Evolutionary conservation across 2,329 filamentous ascomycete genomes (phyloP), one percentile per base, ranked within the genome.

Genomic region (Aspergillus hortae): DNA sequence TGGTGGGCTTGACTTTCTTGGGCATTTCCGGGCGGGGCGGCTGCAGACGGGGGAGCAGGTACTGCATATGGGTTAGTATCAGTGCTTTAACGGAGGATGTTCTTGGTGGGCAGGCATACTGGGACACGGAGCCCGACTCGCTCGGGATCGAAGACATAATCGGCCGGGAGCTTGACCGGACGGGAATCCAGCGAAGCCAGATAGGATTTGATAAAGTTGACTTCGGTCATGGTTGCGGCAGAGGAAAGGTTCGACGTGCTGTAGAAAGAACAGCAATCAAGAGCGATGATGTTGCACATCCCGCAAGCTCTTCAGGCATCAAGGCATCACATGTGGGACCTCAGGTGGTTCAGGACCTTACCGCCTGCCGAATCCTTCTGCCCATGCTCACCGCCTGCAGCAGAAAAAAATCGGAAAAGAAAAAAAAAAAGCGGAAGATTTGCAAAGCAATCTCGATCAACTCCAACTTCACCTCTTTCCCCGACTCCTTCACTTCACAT

Each of bases 81-180:
- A 12, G 23, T 14, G 19, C 12, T n/a, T 30, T 46, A 12, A 5
- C 19, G 17, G 23, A 36, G 4, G 19, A 4, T 35, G 21, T 6
- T 19, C 14, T 7, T 43, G 10, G 35, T 23, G 17, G 30, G 11
- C 10, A 35, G 17, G 19, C 85, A 27, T 82, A 96, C 92, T 14
- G 91, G 87, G 59, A 85, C 80, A 56, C 88, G 84, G 23, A 88
- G 77, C 21, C 89, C 88, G 68, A 92, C 92, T 60, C 80, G 84
- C 63, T 85, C 86, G 46, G 90, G 85, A 67, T 96, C 90, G 73
- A 92, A 89, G 71, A 95, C 86, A 83, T 96, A 88, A 71, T 97
- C 90, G 58, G 89, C 79, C n/a, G 87, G 85, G 57, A 97, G 82
- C 77, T 92, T 95, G 63, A 85, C 72, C 6, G 91, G 88, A 46